Conservation (phyloP, 2,329 filamentous ascomycete species). For the Balansia obtecta region DNA sequence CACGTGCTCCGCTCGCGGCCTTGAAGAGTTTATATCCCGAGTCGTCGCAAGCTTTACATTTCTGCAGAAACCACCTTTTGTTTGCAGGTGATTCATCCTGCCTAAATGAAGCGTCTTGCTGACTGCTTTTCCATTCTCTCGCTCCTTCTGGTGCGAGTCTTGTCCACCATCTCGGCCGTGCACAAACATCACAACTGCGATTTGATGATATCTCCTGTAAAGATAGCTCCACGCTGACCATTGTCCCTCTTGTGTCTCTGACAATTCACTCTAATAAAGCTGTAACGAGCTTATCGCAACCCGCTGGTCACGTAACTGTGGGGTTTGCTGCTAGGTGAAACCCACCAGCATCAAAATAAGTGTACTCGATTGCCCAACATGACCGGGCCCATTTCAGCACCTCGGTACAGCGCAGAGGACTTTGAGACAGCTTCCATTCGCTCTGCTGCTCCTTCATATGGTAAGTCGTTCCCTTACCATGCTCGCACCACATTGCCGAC, state of each 20-base stretch:
- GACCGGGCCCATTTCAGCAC: conserved; percentile 18
- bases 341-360: too few relatives aligned
- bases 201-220: too few relatives aligned
- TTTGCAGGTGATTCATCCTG: not conserved
- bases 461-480: conserved; percentile 25
- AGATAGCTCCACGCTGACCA: too few relatives aligned
- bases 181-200: not conserved
- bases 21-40: too few relatives aligned
- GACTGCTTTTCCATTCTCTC: not conserved
- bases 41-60: not conserved
- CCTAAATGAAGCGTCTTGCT: not conserved
- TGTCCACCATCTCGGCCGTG: not conserved
- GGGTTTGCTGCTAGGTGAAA: too few relatives aligned
- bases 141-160: not conserved
- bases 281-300: not conserved
- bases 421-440: conserved; percentile 56
- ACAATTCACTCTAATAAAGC: too few relatives aligned
- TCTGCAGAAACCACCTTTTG: not conserved
- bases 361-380: conserved; percentile 13
- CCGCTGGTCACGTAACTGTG: too few relatives aligned
- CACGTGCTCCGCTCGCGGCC: conserved; percentile 1
- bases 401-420: conserved; percentile 36
- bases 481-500: not conserved
- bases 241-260: too few relatives aligned
- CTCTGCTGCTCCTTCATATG: conserved; percentile 56